phyloP scores from a whole-genome alignment of 2,329 filamentous ascomycete species.

The Fusarium sp. region DNA sequence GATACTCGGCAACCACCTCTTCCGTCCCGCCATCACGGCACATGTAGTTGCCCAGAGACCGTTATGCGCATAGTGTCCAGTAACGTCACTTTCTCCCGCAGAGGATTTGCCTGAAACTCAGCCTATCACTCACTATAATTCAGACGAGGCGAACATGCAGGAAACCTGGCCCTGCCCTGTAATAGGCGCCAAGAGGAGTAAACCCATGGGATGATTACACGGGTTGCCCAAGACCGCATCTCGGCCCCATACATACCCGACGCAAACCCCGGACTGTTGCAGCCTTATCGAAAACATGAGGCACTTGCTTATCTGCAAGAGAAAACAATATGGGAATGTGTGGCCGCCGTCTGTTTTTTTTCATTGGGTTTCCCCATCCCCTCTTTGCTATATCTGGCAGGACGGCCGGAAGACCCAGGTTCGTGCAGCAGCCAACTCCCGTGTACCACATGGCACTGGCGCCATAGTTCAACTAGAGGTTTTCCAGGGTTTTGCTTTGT shows the following conservation, averaged over 20 bases:
- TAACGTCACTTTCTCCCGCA: neutral
- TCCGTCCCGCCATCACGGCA: neutral
- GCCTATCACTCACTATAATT: neutral
- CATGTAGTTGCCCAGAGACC: neutral
- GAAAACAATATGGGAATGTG: neutral
- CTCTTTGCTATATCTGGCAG: neutral
- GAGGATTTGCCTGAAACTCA: neutral
- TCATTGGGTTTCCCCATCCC: neutral
- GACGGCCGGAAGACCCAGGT: neutral
- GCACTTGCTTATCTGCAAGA: neutral
- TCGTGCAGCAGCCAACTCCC: neutral
- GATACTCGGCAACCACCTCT: neutral
- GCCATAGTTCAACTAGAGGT: neutral
- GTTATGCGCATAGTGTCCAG: neutral
- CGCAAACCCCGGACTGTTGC: neutral
- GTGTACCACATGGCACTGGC: neutral
- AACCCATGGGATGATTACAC: neutral
- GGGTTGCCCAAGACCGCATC: neutral
- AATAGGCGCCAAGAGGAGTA: neutral
- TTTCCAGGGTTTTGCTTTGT: neutral
- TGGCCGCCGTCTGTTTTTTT: neutral
- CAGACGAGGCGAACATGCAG: neutral
- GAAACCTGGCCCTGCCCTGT: neutral
- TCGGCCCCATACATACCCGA: neutral
- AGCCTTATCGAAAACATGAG: neutral